Base-by-base conservation (phyloP, 2,329 filamentous ascomycete species). In the Nannizziopsis arthrosporioides region DNA sequence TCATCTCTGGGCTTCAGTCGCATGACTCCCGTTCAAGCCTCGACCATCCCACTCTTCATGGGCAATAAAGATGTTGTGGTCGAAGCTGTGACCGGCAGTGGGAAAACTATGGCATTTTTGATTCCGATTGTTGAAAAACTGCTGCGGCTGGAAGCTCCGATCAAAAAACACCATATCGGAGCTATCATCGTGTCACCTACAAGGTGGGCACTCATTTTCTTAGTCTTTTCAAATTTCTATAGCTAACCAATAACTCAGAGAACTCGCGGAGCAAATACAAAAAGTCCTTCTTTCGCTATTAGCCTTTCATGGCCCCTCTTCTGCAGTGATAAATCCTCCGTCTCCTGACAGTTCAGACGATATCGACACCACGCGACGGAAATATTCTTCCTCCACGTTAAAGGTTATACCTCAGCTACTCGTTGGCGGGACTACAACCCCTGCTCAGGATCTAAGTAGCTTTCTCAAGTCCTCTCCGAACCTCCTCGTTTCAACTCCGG, bases 1-100 rank as follows among this genome's bases (percentile, higher is more conserved):
- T 74, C 80, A 43, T 79, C 81, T 54, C 90, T 92, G 82, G 86
- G 87, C 52, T 94, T 94, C 66, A 71, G 75, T 54, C 82, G 84
- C 63, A 89, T 92, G 75, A 95, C 89, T 2, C 90, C 90, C 1
- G 89, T 95, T n/a, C 90, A 96, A 68, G 86, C 89, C 39, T 90
- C 87, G 51, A 84, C 86, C 3, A 84, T 95, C 55, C 87, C 88
- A 10, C 77, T 94, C 44, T 92, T 94, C 62, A 81, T 89, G 68
- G 82, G 80, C 44, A 85, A 94, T 63, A 94, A 93, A 61, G 88
- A 94, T 65, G 85, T 94, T 3, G 88, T 94, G 1, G 88, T 94
- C 5, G 87, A 94, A 71, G 87, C 87, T 30, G 88, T 94, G 3
- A 94, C 88, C 2, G 88, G 89, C 10, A 92, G 85, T 64, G 88